Evolutionary conservation across 768 basidiomycete genomes (phyloP).

Genomic region (Pulveroboletus ravenelii): DNA sequence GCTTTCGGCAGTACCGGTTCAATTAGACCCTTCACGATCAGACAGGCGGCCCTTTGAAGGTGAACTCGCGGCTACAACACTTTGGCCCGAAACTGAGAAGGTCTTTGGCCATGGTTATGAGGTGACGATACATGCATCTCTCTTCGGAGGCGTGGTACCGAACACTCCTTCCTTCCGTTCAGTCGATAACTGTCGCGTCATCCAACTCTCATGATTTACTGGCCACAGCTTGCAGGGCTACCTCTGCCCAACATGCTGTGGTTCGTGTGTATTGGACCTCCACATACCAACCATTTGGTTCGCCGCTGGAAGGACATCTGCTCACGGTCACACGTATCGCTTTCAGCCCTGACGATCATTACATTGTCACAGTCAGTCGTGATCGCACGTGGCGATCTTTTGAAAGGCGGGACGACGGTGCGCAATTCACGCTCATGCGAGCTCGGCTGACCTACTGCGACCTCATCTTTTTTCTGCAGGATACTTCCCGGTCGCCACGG

Average conservation of each 20-base stretch:
- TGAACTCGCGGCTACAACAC: constrained; percentile 77
- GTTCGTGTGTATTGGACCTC: constrained; percentile 75
- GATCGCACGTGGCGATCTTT: constrained; percentile 92
- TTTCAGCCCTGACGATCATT: constrained; percentile 82
- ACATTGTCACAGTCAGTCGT: constrained; percentile 79
- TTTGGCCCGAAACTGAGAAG: constrained; percentile 98
- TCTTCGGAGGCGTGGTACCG: not conserved
- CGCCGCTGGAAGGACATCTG: constrained; percentile 75
- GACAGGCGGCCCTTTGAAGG: constrained; percentile 76
- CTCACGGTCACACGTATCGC: constrained; percentile 87
- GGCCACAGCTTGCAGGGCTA: constrained; percentile 90
- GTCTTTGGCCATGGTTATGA: constrained; percentile 98
- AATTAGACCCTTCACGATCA: constrained; percentile 10
- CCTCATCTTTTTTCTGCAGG: constrained; percentile 33
- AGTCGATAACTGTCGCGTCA: constrained; percentile 79
- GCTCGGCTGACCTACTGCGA: not conserved
- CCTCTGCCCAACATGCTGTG: constrained; percentile 82
- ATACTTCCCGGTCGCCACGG: constrained; percentile 57
- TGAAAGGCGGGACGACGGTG: constrained; percentile 44
- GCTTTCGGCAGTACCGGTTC: constrained; percentile 13
- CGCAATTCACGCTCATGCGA: not conserved
- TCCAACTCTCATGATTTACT: constrained; percentile 67
- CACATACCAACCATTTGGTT: constrained; percentile 66
- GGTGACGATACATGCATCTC: constrained; percentile 36
- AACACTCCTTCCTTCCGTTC: not conserved